Base-by-base conservation (phyloP, 2,329 filamentous ascomycete species). In the Clonostachys solani region DNA sequence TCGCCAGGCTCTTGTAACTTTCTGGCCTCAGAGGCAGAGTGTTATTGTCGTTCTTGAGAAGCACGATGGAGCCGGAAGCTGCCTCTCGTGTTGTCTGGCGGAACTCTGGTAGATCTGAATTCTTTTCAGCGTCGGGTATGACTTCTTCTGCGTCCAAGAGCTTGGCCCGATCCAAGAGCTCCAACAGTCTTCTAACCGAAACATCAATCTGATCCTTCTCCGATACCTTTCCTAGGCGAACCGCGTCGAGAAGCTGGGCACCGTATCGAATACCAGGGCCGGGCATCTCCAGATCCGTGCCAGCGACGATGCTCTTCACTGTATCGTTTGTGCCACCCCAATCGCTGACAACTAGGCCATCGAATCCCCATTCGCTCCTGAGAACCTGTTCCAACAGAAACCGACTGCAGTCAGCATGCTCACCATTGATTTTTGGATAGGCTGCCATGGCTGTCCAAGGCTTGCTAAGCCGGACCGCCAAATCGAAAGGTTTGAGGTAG, bases 1-100 rank as follows among this genome's bases (percentile, higher is more conserved):
- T 42, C 15, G 45, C 45, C 6, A 43, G 29, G 17, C 16, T 43
- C 36, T 43, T 47, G 13, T 36, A 12, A 6, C n/a, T 19, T 29
- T 47, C 10, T 12, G 45, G 45, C 7, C 23, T n/a, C 6, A 43
- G 29, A 44, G 40, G 83, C 8, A 87, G 67, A n/a, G 18, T 15
- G 4, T 12, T 8, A 16, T 15, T n/a, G 16, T 44, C 34, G 23
- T 48, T 48, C 17, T 48, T 44, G n/a, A 48, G 64, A 6, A 87
- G 65, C 0, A 81, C 83, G 33, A 87, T 59, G 1, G 83, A 83
- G 59, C 86, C 79, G 3, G 74, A 73, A 1, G 81, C 84, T 13
- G 80, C 78, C 52, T 77, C 67, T 40, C 80, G 75, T 52, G 87
- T 86, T 42, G 86, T 65, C 16, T 68, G 62, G 37, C 80, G 35